Evolutionary conservation across 1,284 basidiomycete species (phyloP), one percentile per base, ranked within the genome.

Genomic region (Sanghuangporus weigelae): DNA sequence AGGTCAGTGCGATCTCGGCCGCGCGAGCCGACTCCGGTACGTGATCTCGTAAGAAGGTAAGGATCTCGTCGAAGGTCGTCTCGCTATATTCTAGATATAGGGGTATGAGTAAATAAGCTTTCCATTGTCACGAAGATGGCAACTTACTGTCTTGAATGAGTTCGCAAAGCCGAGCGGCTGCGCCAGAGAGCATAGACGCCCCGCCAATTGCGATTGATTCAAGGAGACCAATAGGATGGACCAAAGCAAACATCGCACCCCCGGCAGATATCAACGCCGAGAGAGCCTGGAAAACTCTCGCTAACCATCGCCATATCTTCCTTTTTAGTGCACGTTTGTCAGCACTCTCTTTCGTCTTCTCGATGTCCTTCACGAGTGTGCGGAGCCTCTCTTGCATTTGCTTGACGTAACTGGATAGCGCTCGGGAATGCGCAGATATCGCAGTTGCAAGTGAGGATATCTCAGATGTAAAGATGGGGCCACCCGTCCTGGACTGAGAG

Each of bases 61-160:
- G 49, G 7, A 63, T 63, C 36, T 63, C 51, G 39, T 63, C 57
- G 51, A 63, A 63, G 21, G 62, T 63, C 31, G 62, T 54, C 26
- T 59, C 57, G 48, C 40, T 58, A n/a, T 63, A 63, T 40, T 50
- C 62, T 63, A 31, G 12, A 23, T 31, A 23, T 35, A 11, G 14
- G 23, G 16, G 48, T 10, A 36, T 14, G 19, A n/a, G 12, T 7
- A 31, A 36, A 12, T 21, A 21, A 2, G 21, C 11, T 2, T 16
- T n/a, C 35, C 5, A 48, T 7, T 40, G 5, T 38, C 36, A 38
- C 2, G 8, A 36, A 8, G 19, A 57, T 50, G 23, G 23, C 6
- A 51, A 35, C 57, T 59, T 56, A 63, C 62, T 63, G 23, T 63
- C 48, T 60, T 63, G 49, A 14, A 51, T 44, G 16, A 54, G 36